A percentile compares a stretch with the other conserved stretches of the same genome.
phyloP scores from a whole-genome alignment of 805 yeast genomes.

The Ogataea allantospora region DNA sequence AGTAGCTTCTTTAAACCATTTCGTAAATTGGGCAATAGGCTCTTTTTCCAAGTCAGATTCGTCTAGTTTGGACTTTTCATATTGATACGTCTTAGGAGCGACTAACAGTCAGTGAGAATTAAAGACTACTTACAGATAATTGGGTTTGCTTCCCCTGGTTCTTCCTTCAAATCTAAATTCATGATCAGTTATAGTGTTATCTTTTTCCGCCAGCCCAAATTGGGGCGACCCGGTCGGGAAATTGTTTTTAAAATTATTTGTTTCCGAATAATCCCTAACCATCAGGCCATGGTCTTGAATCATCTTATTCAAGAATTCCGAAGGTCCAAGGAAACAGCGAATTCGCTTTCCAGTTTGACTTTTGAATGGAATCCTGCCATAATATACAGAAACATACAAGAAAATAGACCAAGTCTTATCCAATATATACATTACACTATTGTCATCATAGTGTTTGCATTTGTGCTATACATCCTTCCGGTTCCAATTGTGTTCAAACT shows the following conservation, averaged over 20 bases:
- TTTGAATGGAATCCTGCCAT: constrained; percentile 13
- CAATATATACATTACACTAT: constrained; percentile 20
- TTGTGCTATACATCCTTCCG: constrained; percentile 27
- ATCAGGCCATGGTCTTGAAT: constrained; percentile 10
- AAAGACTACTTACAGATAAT: constrained; percentile 27
- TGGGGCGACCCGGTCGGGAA: constrained; percentile 6
- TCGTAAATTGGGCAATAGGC: constrained; percentile 76
- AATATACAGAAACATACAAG: constrained; percentile 9
- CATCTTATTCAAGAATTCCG: constrained; percentile 16
- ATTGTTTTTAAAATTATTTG: neutral
- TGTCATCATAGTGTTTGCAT: constrained; percentile 20
- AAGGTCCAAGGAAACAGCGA: constrained; percentile 12
- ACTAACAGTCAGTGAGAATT: constrained; percentile 32
- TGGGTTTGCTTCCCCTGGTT: constrained; percentile 26
- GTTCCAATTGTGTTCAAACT: constrained; percentile 19
- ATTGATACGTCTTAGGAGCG: constrained; percentile 89
- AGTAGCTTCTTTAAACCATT: constrained; percentile 82
- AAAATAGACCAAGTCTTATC: constrained; percentile 6
- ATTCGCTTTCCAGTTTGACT: constrained; percentile 15
- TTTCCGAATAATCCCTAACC: constrained; percentile 5
- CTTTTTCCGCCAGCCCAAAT: constrained; percentile 1
- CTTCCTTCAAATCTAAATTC: constrained; percentile 25
- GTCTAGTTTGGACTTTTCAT: constrained; percentile 62
- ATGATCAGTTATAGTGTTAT: constrained; percentile 6
- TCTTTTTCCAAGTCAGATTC: constrained; percentile 50